Base-by-base conservation (phyloP, 2,329 filamentous ascomycete genomes). In the Harringtonia aguacate region DNA sequence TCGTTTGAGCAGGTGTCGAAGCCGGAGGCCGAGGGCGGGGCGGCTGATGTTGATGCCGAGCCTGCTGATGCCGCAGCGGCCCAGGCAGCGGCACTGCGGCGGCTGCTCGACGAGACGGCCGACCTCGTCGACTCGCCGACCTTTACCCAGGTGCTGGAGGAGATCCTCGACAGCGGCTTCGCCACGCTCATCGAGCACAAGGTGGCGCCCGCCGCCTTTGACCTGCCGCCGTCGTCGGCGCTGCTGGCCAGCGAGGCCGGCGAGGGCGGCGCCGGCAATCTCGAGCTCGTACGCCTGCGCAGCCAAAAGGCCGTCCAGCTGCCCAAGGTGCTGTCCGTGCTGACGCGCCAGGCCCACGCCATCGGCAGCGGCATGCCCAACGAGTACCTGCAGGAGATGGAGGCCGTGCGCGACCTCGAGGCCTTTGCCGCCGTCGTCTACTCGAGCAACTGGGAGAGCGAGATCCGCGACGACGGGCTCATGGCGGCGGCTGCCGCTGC, bases 51-150 rank as follows among this genome's bases (percentile, higher is more conserved):
- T n/a, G 18, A 29, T 37, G 10, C 37, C 8, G 45, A 54, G 14
- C 50, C 54, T 24, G 57, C 60, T 14, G 47, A 61, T 4, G 57
- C 62, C 8, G 55, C 61, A 4, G 56, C 67, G 3, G 55, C 65
- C n/a, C n/a, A 47, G 34, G 60, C 71, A 12, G 60, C 65, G 8
- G 76, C 80, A 1, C 76, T 98, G 45, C 80, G 90, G 45, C 82
- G 85, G 46, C 75, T 98, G 18, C 76, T 98, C 1, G 90, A 98
- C 59, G 92, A 98, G 68, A 97, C 92, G 2, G 86, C 90, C 33
- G 92, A 98, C 59, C 75, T 98, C 21, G 82, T 97, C 57, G 92
- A 98, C 58, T 95, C 92, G 2, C 92, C 92, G 0, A 77, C 86
- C 30, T 97, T 97, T 63, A 77, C 81, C 1, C 83, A 88, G 56